Evolutionary conservation across 2,329 filamentous ascomycete genomes (phyloP), one percentile per base, ranked within the genome.

Genomic region (Scytalidium lignicola): DNA sequence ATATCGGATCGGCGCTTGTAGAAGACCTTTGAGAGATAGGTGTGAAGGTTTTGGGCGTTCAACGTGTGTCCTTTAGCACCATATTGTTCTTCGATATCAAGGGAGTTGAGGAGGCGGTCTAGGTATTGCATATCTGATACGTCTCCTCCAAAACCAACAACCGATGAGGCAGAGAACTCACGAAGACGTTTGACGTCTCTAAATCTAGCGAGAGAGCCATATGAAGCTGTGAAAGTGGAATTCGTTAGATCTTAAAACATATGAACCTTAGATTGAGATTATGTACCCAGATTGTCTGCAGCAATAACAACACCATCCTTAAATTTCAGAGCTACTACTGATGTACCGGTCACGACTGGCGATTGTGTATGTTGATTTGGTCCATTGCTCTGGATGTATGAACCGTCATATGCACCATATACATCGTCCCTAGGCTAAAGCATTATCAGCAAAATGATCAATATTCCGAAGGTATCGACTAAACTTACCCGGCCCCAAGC

Each of bases 51-150:
- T 69, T 88, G 87, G 49, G 93, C 93, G 68, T 87, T 90, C 63
- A 99, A 85, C 59, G 74, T 71, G 62, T 72, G 53, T 64, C 70
- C 63, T 60, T 68, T 57, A 50, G 74, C 66, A 48, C 70, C 64
- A 76, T 99, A 97, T 66, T 90, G 86, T 76, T 97, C 91, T 68
- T 86, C 80, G 69, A 95, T 90, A 67, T 88, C 83, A 62, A 97
- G 86, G 55, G 88, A 86, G 65, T 80, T 85, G 60, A 99, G 85
- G 64, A 96, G 83, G 61, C 93, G 85, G 80, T 96, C 88, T 59
- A 99, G 83, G 76, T 95, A 95, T 76, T 99, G 93, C 93, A 99
- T 97, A 76, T 99, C 93, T 57, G 89, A 95, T 62, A 99, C 86
- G 74, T 99, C 93, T 69, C 93, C 93, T 68, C 90, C 90, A 73